Evolutionary conservation across 2,329 filamentous ascomycete species (phyloP), one percentile per base, ranked within the genome.

Genomic region (Scedosporium minutisporum): DNA sequence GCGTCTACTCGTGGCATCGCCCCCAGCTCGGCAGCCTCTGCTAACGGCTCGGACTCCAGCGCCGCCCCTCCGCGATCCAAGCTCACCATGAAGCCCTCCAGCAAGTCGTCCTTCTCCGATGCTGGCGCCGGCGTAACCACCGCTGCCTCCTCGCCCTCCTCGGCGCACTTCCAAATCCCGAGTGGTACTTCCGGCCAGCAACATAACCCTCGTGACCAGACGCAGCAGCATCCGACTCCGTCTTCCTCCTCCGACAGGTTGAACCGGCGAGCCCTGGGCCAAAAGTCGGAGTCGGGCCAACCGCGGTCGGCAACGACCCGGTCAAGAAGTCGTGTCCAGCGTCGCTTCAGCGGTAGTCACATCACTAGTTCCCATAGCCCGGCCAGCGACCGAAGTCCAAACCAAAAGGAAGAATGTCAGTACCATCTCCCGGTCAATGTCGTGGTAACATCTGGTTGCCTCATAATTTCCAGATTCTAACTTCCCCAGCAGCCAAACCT

Each of bases 311-410:
- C 81, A 64, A 80, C 80, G 9, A 80, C 81, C 62, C 77, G 82
- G 66, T 89, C 88, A 57, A 83, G 88, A 53, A 91, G 90, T 70
- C 80, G 83, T 69, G 85, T 80, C 21, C 89, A 90, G 72, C 81
- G 91, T 65, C 83, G 91, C 64, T 87, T 95, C 68, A 96, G 91
- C 69, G 88, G 86, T 25, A 95, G 90, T 73, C 93, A 89, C 46
- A 87, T 81, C n/a, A 85, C 87, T 46, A 95, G 89, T 75, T 95
- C 88, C 71, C 85, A 90, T 65, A 95, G 90, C 69, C 88, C 88
- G 6, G 89, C 87, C 66, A 89, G 87, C 67, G 90, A 93, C 62
- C 79, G 87, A 62, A 78, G 78, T 29, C 72, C 78, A 65, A 75
- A 80, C 42, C 73, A 80, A 66, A 78, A 81, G 71, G 82, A 87